phyloP scores from a whole-genome alignment of 2,329 filamentous ascomycete genomes.

The Ophiosphaerella herpotricha region DNA sequence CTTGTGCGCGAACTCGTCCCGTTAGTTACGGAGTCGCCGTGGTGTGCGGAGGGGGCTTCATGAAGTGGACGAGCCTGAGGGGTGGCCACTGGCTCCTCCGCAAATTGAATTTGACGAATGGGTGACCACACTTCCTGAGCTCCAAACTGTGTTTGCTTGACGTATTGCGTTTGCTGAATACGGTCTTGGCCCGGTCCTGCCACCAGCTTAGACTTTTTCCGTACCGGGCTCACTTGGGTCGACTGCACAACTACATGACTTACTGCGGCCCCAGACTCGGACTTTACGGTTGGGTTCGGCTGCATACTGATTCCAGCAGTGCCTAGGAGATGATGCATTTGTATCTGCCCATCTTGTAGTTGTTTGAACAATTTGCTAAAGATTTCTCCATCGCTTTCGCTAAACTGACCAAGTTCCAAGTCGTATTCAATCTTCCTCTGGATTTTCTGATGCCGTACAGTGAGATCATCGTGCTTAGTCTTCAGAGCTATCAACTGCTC shows the following conservation, averaged over 20 bases:
- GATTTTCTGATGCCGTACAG: conserved; percentile 22
- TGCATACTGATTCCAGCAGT: conserved; percentile 31
- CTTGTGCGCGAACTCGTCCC: conserved; percentile 4
- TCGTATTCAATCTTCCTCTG: conserved; percentile 38
- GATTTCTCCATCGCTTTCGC: conserved; percentile 29
- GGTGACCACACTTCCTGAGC: conserved; percentile 34
- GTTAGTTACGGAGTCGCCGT: not conserved
- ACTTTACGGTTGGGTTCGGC: conserved; percentile 9
- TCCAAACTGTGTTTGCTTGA: conserved; percentile 38
- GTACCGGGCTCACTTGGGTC: conserved; percentile 34
- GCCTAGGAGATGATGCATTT: conserved; percentile 34
- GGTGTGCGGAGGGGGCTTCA: conserved; percentile 3
- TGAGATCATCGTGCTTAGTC: conserved; percentile 20
- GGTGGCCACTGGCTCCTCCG: conserved; percentile 17
- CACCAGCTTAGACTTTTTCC: conserved; percentile 12
- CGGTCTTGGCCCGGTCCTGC: conserved; percentile 15
- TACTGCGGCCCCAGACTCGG: conserved; percentile 6
- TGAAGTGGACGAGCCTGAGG: conserved; percentile 19
- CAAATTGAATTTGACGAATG: conserved; percentile 31
- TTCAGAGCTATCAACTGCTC: conserved; percentile 32
- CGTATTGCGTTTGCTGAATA: conserved; percentile 41
- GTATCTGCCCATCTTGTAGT: conserved; percentile 33
- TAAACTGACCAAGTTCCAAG: conserved; percentile 32
- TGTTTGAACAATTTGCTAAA: conserved; percentile 30
- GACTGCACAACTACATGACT: conserved; percentile 35